These are phyloP conservation scores for Rhodotorula glutinis DNA, from an alignment of 1,284 basidiomycete species.

Conservation along the genomic window DNA sequence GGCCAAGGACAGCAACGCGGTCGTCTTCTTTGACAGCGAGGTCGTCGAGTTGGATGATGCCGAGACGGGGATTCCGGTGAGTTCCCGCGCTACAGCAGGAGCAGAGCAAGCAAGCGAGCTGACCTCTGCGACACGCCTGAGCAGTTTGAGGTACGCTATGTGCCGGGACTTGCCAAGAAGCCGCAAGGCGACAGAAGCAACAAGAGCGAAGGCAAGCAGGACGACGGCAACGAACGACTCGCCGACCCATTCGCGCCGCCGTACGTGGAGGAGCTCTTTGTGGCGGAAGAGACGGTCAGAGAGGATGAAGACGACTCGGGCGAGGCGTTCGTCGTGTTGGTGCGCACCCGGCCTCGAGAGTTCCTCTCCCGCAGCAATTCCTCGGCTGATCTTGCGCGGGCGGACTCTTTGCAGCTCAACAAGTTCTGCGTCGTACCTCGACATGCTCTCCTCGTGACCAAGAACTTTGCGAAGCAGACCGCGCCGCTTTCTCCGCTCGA, in stretches of 20 bases:
- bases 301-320: slow-evolving; percentile 33
- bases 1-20: slow-evolving; percentile 10
- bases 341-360: slow-evolving; percentile 12
- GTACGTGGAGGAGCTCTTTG: slow-evolving; percentile 29
- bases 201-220: background rate
- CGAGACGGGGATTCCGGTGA: slow-evolving; percentile 32
- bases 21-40: slow-evolving; percentile 33
- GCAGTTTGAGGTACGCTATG: slow-evolving; percentile 40
- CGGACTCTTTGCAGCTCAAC: slow-evolving; percentile 34
- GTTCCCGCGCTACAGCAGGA: background rate
- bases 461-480: slow-evolving; percentile 41
- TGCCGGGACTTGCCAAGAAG: slow-evolving; percentile 36
- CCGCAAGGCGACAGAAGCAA: slow-evolving; percentile 10
- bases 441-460: slow-evolving; percentile 45
- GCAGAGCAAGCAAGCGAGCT: background rate
- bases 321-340: slow-evolving; percentile 31
- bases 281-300: slow-evolving; percentile 33
- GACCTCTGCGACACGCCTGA: background rate
- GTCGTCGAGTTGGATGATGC: slow-evolving; percentile 34
- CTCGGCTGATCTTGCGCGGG: too few species aligned
- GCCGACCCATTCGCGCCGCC: slow-evolving; percentile 36
- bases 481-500: slow-evolving; percentile 41
- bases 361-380: background rate
- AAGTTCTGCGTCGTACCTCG: slow-evolving; percentile 44
- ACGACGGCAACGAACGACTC: background rate